phyloP scores from a whole-genome alignment of 2,329 filamentous ascomycete species.

The Blastomyces parvus region DNA sequence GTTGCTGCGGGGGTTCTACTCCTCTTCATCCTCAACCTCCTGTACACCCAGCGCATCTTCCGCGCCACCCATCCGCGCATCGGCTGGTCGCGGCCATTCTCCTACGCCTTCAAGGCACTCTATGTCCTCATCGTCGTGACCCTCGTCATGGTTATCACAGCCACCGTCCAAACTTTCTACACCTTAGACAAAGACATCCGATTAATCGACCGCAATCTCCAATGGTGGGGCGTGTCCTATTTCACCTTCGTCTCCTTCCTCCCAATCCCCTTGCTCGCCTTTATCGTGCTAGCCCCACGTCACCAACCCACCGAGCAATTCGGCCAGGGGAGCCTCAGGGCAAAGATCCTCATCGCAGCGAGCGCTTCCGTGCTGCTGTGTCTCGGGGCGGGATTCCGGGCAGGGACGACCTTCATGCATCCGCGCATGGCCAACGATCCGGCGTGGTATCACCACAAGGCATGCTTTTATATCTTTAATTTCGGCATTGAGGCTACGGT shows the following conservation, averaged over 20 bases:
- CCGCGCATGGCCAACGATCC: conserved; percentile 44
- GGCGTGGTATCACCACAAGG: conserved; percentile 61
- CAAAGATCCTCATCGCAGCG: conserved; percentile 58
- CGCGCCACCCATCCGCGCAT: conserved; percentile 60
- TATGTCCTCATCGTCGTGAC: conserved; percentile 50
- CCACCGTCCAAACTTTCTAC: conserved; percentile 57
- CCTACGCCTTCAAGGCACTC: conserved; percentile 47
- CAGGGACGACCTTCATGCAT: conserved; percentile 48
- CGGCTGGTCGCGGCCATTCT: conserved; percentile 55
- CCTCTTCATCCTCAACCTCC: conserved; percentile 66
- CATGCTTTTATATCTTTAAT: conserved; percentile 71
- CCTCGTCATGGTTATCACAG: conserved; percentile 57
- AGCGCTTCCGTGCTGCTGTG: conserved; percentile 51
- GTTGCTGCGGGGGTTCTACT: conserved; percentile 64
- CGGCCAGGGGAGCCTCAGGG: conserved; percentile 56
- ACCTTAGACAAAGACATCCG: conserved; percentile 47
- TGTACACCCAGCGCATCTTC: conserved; percentile 66
- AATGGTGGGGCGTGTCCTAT: conserved; percentile 53
- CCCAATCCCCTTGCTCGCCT: conserved; percentile 49
- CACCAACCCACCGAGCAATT: conserved; percentile 48
- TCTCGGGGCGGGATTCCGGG: conserved; percentile 60
- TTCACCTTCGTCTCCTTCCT: conserved; percentile 58
- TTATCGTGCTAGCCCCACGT: conserved; percentile 41
- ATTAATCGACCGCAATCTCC: conserved; percentile 50
- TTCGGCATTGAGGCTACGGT: conserved; percentile 65